These are phyloP conservation scores for Gelatoporia subvermispora DNA, from an alignment of 768 basidiomycete genomes.

Conservation along the genomic window DNA sequence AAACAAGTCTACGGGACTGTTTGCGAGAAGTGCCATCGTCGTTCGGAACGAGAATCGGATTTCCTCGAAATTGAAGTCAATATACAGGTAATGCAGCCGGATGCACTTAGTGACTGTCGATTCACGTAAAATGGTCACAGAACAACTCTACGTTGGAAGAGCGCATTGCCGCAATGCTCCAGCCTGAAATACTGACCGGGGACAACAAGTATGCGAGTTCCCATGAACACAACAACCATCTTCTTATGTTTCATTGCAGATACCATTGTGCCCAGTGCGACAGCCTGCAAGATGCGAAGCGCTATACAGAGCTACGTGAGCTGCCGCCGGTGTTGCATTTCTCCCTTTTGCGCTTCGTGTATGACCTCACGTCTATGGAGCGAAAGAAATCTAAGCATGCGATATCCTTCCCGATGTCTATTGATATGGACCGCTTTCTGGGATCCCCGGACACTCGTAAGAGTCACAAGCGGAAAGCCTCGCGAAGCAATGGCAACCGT, in stretches of 20 bases:
- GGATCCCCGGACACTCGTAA: conserved; percentile 17
- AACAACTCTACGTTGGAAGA: conserved; percentile 71
- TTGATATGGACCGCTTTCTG: conserved; percentile 73
- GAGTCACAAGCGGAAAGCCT: conserved; percentile 3
- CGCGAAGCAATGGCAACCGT: conserved; percentile 19
- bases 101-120: neutral
- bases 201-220: conserved; percentile 68
- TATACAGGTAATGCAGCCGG: conserved; percentile 49
- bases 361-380: conserved; percentile 69
- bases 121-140: conserved; percentile 32
- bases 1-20: conserved; percentile 74
- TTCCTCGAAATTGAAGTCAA: conserved; percentile 90
- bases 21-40: conserved; percentile 64
- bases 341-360: conserved; percentile 90
- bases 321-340: conserved; percentile 90
- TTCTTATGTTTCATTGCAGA: conserved; percentile 31
- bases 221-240: neutral
- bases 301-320: conserved; percentile 62
- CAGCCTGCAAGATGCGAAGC: conserved; percentile 69
- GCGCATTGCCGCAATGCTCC: conserved; percentile 57
- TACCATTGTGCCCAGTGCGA: conserved; percentile 80
- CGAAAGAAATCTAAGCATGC: conserved; percentile 84
- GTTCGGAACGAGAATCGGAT: conserved; percentile 62
- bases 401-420: conserved; percentile 67
- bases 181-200: conserved; percentile 68